Evolutionary conservation across 768 basidiomycete genomes (phyloP), one percentile per base, ranked within the genome.

Genomic region (Tulasnella sp.): DNA sequence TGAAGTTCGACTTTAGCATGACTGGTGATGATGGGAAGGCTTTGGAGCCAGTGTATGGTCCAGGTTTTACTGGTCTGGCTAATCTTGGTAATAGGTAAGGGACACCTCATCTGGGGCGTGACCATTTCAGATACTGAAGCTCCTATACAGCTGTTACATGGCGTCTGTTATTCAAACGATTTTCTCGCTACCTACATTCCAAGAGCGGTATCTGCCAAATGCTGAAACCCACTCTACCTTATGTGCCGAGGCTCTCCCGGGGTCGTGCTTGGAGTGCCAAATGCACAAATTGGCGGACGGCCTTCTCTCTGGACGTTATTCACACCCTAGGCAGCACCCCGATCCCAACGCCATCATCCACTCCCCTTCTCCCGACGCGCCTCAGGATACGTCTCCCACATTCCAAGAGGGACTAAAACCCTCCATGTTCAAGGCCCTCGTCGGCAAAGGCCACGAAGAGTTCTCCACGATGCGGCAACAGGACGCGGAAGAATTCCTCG

Each of bases 381-480:
- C 61, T 45, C 64, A 69, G 63, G 49, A 70, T 63, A 57, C 76
- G 62, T 57, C 65, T 6, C 77, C 79, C 0, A 73, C 78, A 3
- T 92, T 88, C 72, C 94, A 98, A 66, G 79, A 77, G 21, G 96
- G 96, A 0, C 68, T 99, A 39, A 77, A 78, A 40, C 96, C 94
- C 0, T 73, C 74, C 1, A 80, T 79, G 61, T 90, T 98, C 74
- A 98, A 97, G 69, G 72, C 81, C 4, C 77, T 98, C 8, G 79
- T 98, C 34, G 94, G 94, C 2, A 87, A 85, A 62, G 91, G 89
- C 1, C 96, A 98, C 64, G 79, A 79, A 31, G 96, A 97, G 70
- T 98, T 98, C 64, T 74, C 86, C 32, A 98, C 93, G 45, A 98
- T 97, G 93, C 77, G 80, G 51, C 94, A 99, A 69, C 96, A 98